Percentiles rank a stretch among this genome's conserved stretches.
Conservation (phyloP, 2,329 filamentous ascomycete species). For the Colletotrichum tanaceti region DNA sequence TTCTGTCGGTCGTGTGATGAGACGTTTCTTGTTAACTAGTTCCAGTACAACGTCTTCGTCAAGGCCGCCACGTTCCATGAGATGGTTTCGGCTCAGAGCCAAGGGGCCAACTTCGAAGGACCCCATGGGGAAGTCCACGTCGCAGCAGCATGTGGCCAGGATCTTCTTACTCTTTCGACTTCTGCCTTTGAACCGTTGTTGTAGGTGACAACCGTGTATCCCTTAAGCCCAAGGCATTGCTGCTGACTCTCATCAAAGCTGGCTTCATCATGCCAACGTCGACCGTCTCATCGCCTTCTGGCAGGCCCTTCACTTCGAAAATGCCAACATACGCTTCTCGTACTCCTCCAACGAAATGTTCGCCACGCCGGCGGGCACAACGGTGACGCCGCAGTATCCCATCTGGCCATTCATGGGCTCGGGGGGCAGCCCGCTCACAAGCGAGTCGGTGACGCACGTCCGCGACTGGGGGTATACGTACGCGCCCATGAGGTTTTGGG, state of each 20-base stretch:
- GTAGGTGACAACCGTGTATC: slow-evolving; percentile 46
- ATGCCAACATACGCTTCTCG: slow-evolving; percentile 50
- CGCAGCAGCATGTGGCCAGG: slow-evolving; percentile 50
- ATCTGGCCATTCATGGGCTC: slow-evolving; percentile 63
- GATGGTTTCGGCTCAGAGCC: slow-evolving; percentile 55
- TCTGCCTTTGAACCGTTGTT: slow-evolving; percentile 61
- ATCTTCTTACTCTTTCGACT: slow-evolving; percentile 53
- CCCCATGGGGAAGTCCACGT: slow-evolving; percentile 59
- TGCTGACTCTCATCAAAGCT: slow-evolving; percentile 47
- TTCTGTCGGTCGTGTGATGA: too few species aligned
- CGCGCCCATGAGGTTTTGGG: slow-evolving; percentile 57
- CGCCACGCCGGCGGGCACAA: slow-evolving; percentile 53
- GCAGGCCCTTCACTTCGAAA: slow-evolving; percentile 57
- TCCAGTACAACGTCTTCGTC: slow-evolving; percentile 57
- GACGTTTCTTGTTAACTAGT: slow-evolving; percentile 15
- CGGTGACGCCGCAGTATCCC: slow-evolving; percentile 57
- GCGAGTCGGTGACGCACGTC: slow-evolving; percentile 49
- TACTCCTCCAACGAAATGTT: slow-evolving; percentile 54
- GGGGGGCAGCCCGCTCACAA: slow-evolving; percentile 57
- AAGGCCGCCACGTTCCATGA: slow-evolving; percentile 51
- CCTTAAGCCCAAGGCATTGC: background rate
- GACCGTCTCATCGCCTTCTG: slow-evolving; percentile 73
- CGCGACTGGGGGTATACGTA: slow-evolving; percentile 56
- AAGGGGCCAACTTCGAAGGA: slow-evolving; percentile 56
- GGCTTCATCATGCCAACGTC: slow-evolving; percentile 68